Base-by-base conservation (phyloP, 441 rosid species). In the Syzygium syzygioides region DNA sequence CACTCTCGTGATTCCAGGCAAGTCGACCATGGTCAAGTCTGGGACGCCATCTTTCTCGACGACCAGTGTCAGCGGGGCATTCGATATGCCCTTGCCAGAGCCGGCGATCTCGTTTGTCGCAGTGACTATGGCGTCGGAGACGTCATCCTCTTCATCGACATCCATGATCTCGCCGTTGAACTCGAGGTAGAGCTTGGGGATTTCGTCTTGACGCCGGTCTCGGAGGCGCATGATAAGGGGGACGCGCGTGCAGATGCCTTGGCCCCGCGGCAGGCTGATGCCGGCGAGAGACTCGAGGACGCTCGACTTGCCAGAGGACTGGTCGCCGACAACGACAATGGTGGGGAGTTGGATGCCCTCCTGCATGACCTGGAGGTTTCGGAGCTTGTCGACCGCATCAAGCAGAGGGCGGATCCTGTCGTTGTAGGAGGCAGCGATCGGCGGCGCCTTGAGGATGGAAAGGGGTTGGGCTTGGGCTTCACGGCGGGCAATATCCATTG, bases 221-320 rank as follows among this genome's bases (percentile, higher is more conserved):
- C 54, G 90, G 37, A 88, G 83, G 41, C 90, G 50, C 90, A 88
- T 88, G 66, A 88, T 88, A 87, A 88, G 90, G 34, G 90, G 90
- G 41, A 88, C 90, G 15, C 90, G 62, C 25, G 90, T 88, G 87
- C 90, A 88, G 15, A 85, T 88, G 20, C 87, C 90, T 19, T 88
- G 90, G 6, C 90, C 87, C 2, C 90, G 87, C 5, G 90, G 90
- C 48, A 88, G 50, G 87, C 85, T 88, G 85, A 88, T 88, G 23
- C 90, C 85, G 30, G 90, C 90, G 25, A 88, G 90, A 54, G 90
- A 88, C 85, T 88, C 90, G 6, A 88, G 90, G 8, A 88, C 87
- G 32, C 90, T 88, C 17, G 87, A 88, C 66, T 88, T 88, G 34
- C 90, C 90, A 1, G 90, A 88, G 18, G 85, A 85, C 85, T 88